Base-by-base conservation (phyloP, 139 green algal species). In the Chloropicon primus region DNA sequence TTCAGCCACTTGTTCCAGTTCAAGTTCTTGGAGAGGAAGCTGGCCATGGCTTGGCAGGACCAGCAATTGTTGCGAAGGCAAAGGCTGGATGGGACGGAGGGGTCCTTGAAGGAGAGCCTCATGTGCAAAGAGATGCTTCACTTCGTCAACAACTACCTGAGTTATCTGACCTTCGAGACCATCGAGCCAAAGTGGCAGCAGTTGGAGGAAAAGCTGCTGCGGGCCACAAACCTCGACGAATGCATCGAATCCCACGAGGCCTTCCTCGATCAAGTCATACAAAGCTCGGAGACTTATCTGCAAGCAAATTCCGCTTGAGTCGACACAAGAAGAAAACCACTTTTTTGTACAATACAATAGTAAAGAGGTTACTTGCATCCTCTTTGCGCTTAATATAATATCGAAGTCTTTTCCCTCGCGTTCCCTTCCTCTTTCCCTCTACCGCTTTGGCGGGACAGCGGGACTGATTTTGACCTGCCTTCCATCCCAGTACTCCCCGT, bases 1-100 rank as follows among this genome's bases (percentile, higher is more conserved):
- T 94, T 96, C 76, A 88, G 90, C 78, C 89, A 96, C 79, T 80
- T 97, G 23, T 92, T 96, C 74, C 81, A 85, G 26, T 85, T 95
- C 28, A 95, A 96, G 83, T 87, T 86, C 54, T 85, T 88, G 41
- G 93, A 97, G 85, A 80, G 87, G n/a, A 79, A 92, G 82, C 86
- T 97, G 53, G 81, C 79, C 22, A 76, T 73, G 22, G 84, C 88
- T 21, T 94, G 88, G 84, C 77, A 85, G 25, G 71, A 85, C 24
- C 84, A 90, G 28, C 88, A 92, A 73, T 74, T 71, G n/a, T 87
- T 86, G 71, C 78, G 85, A 0, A 53, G 73, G 84, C 77, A 54
- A 22, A 25, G 81, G 54, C 74, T 77, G 83, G 21, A 72, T 22
- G 10, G 22, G 0, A 23, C 21, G 71, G 23, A 2, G 26, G 22